phyloP scores from a whole-genome alignment of 305 asterid genomes.

The Petunia hybrid region DNA sequence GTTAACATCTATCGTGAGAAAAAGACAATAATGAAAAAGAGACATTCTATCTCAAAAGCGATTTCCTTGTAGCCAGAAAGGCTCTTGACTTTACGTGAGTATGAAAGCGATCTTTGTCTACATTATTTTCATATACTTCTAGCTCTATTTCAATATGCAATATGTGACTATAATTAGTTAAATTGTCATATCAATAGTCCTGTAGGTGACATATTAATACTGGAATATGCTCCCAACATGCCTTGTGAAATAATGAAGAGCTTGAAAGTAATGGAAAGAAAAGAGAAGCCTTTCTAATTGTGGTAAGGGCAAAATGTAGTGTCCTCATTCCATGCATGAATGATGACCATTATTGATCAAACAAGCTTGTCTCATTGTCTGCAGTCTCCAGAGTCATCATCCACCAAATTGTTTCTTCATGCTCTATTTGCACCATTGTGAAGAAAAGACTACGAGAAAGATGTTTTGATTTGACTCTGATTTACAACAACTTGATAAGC shows the following conservation, averaged over 20 bases:
- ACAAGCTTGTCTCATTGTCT: neutral
- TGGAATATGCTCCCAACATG: constrained; percentile 2
- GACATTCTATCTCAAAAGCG: neutral
- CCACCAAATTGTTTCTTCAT: neutral
- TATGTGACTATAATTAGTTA: neutral
- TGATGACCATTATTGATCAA: neutral
- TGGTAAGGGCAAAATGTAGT: constrained; percentile 18
- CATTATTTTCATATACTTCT: neutral
- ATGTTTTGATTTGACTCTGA: neutral
- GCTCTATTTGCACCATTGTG: neutral
- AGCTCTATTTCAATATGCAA: neutral
- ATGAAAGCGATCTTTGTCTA: neutral
- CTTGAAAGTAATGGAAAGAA: neutral
- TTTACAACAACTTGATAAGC: neutral
- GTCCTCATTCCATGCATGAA: constrained; percentile 13
- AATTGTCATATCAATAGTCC: constrained; percentile 4
- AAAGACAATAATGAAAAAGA: neutral
- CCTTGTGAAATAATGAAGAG: constrained; percentile 3
- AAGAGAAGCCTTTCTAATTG: neutral
- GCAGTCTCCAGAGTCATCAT: neutral
- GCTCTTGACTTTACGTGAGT: constrained; percentile 2
- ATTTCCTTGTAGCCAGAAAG: neutral
- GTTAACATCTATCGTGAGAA: neutral
- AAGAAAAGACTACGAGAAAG: constrained; percentile 1
- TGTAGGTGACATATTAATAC: neutral